phyloP scores from a whole-genome alignment of 345 rosid species.

The Aethionema arabicum region DNA sequence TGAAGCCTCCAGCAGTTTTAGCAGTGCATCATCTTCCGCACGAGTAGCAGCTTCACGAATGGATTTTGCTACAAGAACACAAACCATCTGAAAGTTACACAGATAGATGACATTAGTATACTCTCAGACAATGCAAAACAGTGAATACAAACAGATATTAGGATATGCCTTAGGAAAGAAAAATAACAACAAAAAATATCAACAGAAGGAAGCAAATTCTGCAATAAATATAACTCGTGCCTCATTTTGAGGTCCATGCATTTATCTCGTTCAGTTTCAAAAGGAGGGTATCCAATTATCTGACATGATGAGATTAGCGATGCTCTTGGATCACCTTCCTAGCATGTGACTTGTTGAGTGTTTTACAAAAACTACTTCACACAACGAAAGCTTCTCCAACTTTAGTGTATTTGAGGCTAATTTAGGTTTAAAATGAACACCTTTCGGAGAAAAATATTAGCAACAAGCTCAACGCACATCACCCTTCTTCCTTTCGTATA shows the following conservation, averaged over 20 bases:
- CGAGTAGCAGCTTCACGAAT: constrained; percentile 94
- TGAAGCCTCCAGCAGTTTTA: constrained; percentile 73
- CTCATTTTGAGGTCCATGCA: too few relatives aligned
- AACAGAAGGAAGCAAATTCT: neutral
- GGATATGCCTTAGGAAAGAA: neutral
- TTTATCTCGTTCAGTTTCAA: too few relatives aligned
- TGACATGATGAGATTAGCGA: constrained; percentile 3
- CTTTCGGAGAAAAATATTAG: constrained; percentile 87
- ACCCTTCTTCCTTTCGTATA: constrained; percentile 52
- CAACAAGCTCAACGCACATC: constrained; percentile 89
- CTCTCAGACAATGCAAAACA: neutral
- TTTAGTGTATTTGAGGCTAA: constrained; percentile 6
- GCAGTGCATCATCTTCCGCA: constrained; percentile 66
- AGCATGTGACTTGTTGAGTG: neutral
- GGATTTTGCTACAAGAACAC: constrained; percentile 85
- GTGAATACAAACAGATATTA: neutral
- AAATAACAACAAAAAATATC: neutral
- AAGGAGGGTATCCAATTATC: too few relatives aligned
- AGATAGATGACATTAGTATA: constrained; percentile 11
- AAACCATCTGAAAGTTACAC: constrained; percentile 62
- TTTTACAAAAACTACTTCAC: neutral
- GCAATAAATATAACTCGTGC: neutral
- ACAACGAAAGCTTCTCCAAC: constrained; percentile 8
- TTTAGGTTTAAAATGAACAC: constrained; percentile 37
- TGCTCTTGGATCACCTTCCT: constrained; percentile 4